Base-by-base conservation (phyloP, 2,329 filamentous ascomycete genomes). In the Fulvia fulva region DNA sequence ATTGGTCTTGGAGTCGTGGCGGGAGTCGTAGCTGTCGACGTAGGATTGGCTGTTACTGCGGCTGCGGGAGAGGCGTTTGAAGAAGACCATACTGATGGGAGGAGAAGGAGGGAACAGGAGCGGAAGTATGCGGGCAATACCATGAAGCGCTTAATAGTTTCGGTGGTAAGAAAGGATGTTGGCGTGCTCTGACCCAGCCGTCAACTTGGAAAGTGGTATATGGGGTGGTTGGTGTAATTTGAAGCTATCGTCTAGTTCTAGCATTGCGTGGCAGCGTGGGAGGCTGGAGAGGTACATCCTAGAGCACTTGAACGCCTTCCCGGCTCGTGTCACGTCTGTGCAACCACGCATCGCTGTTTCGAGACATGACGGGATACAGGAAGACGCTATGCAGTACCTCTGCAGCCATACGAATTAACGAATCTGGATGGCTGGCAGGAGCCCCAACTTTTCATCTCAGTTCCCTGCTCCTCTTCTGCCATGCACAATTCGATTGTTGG, bases 21-120 rank as follows among this genome's bases (percentile, higher is more conserved):
- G 73, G 47, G 73, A 71, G 51, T 66, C 60, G 70, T 76, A 73
- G 70, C 73, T 71, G 65, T 80, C 78, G 63, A 80, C 74, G 75
- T 80, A 80, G 66, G 72, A 75, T 67, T 80, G 78, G 57, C 72
- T 72, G 72, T 80, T 79, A 68, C 70, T 74, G 66, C 79, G 77
- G 54, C 75, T 77, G 60, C 77, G 65, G 57, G 68, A 71, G 46
- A 75, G 74, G 63, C 77, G 77, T 69, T 79, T 80, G 77, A 79
- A 79, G 74, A 80, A 78, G 57, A 63, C 62, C 78, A 71, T 74
- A 70, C 55, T 57, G 43, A 32, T n/a, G 47, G 37, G 26, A 53
- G 37, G 26, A 53, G 45, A 43, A 51, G 44, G 46, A 11, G 41
- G 22, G 30, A 41, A 25, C 26, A 23, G 53, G 26, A 34, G 44